Evolutionary conservation across 305 asterid genomes (phyloP), one percentile per base, ranked within the genome.

Genomic region (Fraxinus floribunda): DNA sequence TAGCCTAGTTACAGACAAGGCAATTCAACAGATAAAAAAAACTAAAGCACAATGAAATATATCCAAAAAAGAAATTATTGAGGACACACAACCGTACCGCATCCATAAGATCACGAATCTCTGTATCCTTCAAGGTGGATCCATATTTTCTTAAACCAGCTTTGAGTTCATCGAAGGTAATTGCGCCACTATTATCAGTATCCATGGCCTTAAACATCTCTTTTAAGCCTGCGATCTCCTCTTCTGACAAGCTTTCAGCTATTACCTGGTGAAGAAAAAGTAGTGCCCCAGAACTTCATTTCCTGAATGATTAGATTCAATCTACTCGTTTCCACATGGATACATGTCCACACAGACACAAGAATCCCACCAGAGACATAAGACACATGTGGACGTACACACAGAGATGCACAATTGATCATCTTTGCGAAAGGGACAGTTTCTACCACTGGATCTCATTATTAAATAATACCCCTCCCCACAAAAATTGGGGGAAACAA

Each of bases 171-270:
- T 95, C 99, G 84, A 95, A 95, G 79, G 99, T 95, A 84, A 95
- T 95, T 78, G 98, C 97, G 72, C 98, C 97, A 36, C 97, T 93
- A 68, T 88, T 91, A 86, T 94, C 98, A 78, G 98, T 92, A 86
- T 95, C 98, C 98, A 95, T 95, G 87, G 98, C 94, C 88, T 84
- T 87, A 86, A 95, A 95, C 98, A 94, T 95, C 90, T 94, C 98
- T 84, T 85, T 95, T 74, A 95, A 88, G 86, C 97, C 99, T 11
- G 99, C 99, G 86, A 95, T 95, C 92, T 95, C 99, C 88, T 95
- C 98, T 86, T 94, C 99, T 34, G 99, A 95, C 93, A 94, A 90
- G 88, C 99, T 94, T 89, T 95, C 98, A 79, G 97, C 99, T 75
- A 95, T 95, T 46, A 95, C 98, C 99, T 95, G 86, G 84, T 86